Evolutionary conservation across 768 basidiomycete genomes (phyloP), one percentile per base, ranked within the genome.

Genomic region (Boletus vermiculosoides): DNA sequence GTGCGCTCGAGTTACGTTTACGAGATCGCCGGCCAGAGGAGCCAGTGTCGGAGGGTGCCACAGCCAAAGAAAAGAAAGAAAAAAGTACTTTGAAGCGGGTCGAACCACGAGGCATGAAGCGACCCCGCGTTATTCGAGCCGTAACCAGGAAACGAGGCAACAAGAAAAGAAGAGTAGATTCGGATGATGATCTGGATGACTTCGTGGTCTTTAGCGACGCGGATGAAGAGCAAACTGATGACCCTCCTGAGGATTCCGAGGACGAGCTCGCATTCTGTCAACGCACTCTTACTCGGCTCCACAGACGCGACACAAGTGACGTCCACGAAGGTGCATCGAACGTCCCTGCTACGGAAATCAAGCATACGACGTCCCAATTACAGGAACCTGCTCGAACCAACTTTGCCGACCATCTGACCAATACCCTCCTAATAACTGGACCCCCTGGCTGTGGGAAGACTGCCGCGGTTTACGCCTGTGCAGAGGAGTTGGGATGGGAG

Each of bases 401-500:
- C 46, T 79, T 83, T 63, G 62, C 67, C 41, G 74, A 77, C 41
- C 72, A 78, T 47, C 78, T 98, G 34, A 86, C 87, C 47, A 98
- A 98, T 70, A 88, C 93, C 0, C 89, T 98, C 48, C 76, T 99
- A 15, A 80, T 99, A 40, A 69, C 77, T 42, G 97, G 97, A 0
- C 94, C 93, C 1, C 73, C 81, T 33, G 96, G 95, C 12, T 79
- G 79, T 52, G 97, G 97, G 33, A 99, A 99, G 76, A 95, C 94
- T 6, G 87, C 92, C 2, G 83, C 92, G 22, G 88, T 97, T 2
- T 94, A 97, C 72, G 94, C 96, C 0, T 95, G 94, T 66, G 93
- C 94, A 5, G 84, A 86, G 52, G 96, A 99, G 73, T 78, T 99
- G 34, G 92, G 87, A 15, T 99, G 92, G 92, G 92, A 95, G 49